Conservation (phyloP, 2,329 filamentous ascomycete species). For the Botrytis galanthina region DNA sequence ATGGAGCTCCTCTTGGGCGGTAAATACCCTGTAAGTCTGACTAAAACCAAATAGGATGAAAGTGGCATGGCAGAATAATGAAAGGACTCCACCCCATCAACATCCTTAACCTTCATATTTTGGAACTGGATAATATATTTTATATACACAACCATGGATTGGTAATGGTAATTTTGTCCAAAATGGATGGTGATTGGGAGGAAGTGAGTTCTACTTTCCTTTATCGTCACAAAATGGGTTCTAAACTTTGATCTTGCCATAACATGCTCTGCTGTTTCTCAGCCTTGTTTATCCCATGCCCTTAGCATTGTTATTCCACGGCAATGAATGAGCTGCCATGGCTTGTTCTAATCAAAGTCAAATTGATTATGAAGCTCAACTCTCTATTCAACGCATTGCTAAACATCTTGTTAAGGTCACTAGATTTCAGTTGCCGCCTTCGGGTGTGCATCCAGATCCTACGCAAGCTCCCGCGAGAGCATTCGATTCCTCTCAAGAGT, state of each 20-base stretch:
- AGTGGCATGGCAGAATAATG: constrained; percentile 16
- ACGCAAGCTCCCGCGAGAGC: constrained; percentile 76
- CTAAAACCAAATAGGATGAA: constrained; percentile 9
- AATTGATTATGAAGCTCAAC: background rate
- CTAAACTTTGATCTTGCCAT: background rate
- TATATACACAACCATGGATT: constrained; percentile 20
- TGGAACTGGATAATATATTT: constrained; percentile 3
- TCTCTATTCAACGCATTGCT: constrained; percentile 17
- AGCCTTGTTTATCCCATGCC: constrained; percentile 12
- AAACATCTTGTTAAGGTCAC: constrained; percentile 58
- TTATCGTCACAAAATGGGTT: background rate
- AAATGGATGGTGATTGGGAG: constrained; percentile 67
- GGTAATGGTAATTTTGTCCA: constrained; percentile 13
- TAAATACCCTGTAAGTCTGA: background rate
- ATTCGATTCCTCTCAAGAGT: constrained; percentile 85
- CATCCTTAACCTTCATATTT: constrained; percentile 1
- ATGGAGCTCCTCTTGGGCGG: constrained; percentile 4
- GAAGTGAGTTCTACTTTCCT: constrained; percentile 50
- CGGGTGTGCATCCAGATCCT: constrained; percentile 66
- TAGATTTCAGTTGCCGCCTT: constrained; percentile 77
- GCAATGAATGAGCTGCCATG: background rate
- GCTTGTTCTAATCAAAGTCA: constrained; percentile 4
- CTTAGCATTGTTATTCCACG: constrained; percentile 6
- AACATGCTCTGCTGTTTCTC: background rate
- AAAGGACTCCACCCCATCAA: constrained; percentile 6